A percentile compares a stretch with the other conserved stretches of the same genome.
Conservation (phyloP, 352 stramenopile genomes). For the Chrysophaeum taylorii region DNA sequence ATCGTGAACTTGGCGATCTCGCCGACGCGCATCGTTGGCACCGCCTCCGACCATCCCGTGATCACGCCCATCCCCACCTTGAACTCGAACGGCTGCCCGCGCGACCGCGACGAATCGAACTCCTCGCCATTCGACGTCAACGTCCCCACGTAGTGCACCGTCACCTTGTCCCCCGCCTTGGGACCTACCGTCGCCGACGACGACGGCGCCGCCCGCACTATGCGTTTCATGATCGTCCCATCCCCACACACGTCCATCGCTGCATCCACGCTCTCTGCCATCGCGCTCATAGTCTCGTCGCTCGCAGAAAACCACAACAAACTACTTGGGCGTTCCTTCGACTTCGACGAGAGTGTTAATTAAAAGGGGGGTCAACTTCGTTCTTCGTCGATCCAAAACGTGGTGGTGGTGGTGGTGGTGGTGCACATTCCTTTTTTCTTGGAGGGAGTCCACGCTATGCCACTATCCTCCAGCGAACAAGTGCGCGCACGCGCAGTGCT, state of each 20-base stretch:
- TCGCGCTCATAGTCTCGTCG: no score
- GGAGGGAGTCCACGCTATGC: no score
- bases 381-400: no score
- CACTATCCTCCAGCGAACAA: no score
- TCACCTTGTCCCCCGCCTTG: conserved; percentile 64
- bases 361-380: no score
- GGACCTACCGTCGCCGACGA: conserved; percentile 39
- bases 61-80: conserved; percentile 83
- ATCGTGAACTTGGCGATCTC: conserved; percentile 84
- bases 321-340: no score
- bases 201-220: conserved; percentile 38
- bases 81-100: conserved; percentile 80
- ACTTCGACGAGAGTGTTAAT: no score
- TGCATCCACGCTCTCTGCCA: no score
- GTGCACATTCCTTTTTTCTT: no score
- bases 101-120: conserved; percentile 84
- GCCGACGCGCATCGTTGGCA: conserved; percentile 83
- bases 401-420: no score
- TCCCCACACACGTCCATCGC: conserved; percentile 22
- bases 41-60: conserved; percentile 56
- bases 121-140: conserved; percentile 79
- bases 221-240: conserved; percentile 53
- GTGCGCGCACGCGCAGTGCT: no score
- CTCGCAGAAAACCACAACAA: no score
- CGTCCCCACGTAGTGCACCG: conserved; percentile 80